Conservation (phyloP, 345 rosid species). For the Orychophragmus violaceus region DNA sequence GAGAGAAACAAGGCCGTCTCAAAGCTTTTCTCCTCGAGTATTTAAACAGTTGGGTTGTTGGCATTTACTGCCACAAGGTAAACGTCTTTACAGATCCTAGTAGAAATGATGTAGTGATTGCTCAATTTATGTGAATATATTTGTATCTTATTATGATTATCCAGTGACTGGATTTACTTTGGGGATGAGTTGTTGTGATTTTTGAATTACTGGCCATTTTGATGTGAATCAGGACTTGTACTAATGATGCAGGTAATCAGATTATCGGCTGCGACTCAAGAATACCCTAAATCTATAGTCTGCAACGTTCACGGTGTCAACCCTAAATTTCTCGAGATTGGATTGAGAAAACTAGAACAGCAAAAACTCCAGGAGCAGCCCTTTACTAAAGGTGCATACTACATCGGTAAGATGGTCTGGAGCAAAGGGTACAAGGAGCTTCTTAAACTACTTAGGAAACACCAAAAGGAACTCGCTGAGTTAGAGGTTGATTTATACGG, state of each 20-base stretch:
- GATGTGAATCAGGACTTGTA: slow-evolving; percentile 8
- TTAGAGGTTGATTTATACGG: slow-evolving; percentile 81
- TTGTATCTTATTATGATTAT: not conserved
- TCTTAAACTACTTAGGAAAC: slow-evolving; percentile 54
- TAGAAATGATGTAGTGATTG: slow-evolving; percentile 5
- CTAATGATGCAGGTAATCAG: slow-evolving; percentile 63
- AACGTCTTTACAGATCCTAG: not conserved
- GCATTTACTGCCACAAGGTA: slow-evolving; percentile 95
- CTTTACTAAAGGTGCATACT: slow-evolving; percentile 73
- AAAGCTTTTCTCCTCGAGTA: slow-evolving; percentile 61
- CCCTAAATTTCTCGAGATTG: slow-evolving; percentile 86
- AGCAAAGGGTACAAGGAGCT: slow-evolving; percentile 92
- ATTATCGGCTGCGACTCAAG: slow-evolving; percentile 93
- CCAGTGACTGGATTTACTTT: not conserved
- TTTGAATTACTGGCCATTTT: no score
- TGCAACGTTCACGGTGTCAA: slow-evolving; percentile 95
- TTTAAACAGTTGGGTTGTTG: slow-evolving; percentile 70
- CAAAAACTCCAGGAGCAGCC: slow-evolving; percentile 45
- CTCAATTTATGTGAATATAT: no score
- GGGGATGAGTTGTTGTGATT: slow-evolving; percentile 5
- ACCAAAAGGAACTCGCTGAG: slow-evolving; percentile 61
- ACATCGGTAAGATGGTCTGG: slow-evolving; percentile 97
- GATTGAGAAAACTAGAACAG: slow-evolving; percentile 52
- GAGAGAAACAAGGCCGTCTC: slow-evolving; percentile 71
- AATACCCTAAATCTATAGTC: slow-evolving; percentile 65